Conservation (phyloP, 2,329 filamentous ascomycete genomes). For the Scedosporium minutisporum region DNA sequence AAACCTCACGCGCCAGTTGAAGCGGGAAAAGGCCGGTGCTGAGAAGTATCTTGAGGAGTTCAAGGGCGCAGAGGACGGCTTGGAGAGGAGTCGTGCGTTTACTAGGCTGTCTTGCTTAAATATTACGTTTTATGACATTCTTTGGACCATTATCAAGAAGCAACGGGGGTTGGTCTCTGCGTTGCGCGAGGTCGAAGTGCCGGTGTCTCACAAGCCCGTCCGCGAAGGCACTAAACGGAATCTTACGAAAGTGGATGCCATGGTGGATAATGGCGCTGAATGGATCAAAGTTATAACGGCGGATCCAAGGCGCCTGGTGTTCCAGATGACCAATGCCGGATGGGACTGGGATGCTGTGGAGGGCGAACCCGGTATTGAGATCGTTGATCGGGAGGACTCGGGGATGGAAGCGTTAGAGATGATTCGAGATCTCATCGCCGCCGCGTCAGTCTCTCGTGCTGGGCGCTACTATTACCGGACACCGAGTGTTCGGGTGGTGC, state of each 20-base stretch:
- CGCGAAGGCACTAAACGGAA: not conserved
- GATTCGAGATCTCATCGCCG: slow-evolving; percentile 23
- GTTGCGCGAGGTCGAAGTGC: slow-evolving; percentile 4
- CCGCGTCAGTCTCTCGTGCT: slow-evolving; percentile 22
- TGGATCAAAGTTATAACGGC: slow-evolving; percentile 24
- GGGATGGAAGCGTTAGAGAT: slow-evolving; percentile 18
- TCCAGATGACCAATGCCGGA: slow-evolving; percentile 30
- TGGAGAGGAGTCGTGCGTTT: slow-evolving; percentile 3
- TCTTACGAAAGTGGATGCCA: slow-evolving; percentile 9
- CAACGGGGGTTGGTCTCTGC: slow-evolving; percentile 4
- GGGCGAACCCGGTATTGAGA: slow-evolving; percentile 18
- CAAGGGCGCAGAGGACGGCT: not conserved
- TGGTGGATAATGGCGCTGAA: slow-evolving; percentile 24
- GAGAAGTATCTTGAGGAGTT: slow-evolving; percentile 1
- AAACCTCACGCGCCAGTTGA: slow-evolving; percentile 5
- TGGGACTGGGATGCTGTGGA: slow-evolving; percentile 29
- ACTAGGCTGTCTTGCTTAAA: slow-evolving; percentile 6
- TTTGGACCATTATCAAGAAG: slow-evolving; percentile 5
- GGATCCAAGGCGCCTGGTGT: slow-evolving; percentile 21
- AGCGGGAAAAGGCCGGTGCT: slow-evolving; percentile 1
- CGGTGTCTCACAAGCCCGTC: not conserved
- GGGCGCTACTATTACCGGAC: slow-evolving; percentile 23
- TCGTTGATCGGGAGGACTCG: slow-evolving; percentile 24
- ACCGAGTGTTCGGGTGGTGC: slow-evolving; percentile 24
- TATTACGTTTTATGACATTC: slow-evolving; percentile 7